Percentiles rank a stretch among this genome's conserved stretches.
phyloP scores from a whole-genome alignment of 441 rosid species.

The Sinapis alba region DNA sequence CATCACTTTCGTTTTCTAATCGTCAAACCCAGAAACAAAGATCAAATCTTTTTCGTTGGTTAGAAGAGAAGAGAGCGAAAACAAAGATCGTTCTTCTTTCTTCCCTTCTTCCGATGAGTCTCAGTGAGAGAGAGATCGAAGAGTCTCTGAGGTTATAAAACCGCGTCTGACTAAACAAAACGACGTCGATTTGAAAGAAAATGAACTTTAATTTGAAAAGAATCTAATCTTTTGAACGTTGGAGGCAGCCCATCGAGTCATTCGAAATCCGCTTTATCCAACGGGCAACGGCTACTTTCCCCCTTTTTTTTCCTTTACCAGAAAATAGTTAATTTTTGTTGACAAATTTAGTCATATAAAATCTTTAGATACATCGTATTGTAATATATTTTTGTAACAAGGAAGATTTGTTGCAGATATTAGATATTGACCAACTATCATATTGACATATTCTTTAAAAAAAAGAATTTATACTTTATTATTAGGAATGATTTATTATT shows the following conservation, averaged over 20 bases:
- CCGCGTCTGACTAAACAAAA: background rate
- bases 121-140: slow-evolving; percentile 23
- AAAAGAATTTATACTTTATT: no score
- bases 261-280: slow-evolving; percentile 28
- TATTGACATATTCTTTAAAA: background rate
- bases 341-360: no score
- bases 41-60: background rate
- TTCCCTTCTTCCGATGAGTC: slow-evolving; percentile 38
- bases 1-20: background rate
- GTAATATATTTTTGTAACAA: background rate
- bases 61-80: slow-evolving; percentile 19
- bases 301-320: background rate
- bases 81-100: slow-evolving; percentile 26
- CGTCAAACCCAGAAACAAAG: background rate
- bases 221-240: slow-evolving; percentile 48
- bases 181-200: slow-evolving; percentile 27
- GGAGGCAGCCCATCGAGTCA: background rate
- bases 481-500: no score
- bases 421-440: background rate
- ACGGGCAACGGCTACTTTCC: slow-evolving; percentile 71
- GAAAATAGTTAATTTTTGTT: background rate
- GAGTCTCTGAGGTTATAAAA: slow-evolving; percentile 37
- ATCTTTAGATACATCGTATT: background rate
- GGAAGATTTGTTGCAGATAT: background rate
- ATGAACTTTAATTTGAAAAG: background rate